Conservation (phyloP, 352 stramenopile species). For the Phytophthora megakarya region DNA sequence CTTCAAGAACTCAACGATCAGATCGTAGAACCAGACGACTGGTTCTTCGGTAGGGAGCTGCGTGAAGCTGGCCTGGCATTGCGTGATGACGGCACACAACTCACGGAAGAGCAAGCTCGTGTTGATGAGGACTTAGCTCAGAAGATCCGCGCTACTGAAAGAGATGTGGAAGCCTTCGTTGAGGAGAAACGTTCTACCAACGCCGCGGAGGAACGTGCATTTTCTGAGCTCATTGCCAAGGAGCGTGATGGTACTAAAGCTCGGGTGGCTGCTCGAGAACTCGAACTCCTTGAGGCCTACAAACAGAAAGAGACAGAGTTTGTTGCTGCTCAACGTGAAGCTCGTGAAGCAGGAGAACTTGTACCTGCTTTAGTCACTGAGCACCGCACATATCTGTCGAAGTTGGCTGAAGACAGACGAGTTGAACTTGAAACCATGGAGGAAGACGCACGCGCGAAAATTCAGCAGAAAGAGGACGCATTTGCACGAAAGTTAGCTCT, state of each 20-base stretch:
- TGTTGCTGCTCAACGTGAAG: constrained; percentile 65
- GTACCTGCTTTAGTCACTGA: constrained; percentile 71
- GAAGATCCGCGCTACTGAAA: constrained; percentile 82
- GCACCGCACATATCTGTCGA: constrained; percentile 80
- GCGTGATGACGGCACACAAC: constrained; percentile 55
- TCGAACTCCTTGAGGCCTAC: constrained; percentile 76
- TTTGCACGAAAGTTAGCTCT: constrained; percentile 84
- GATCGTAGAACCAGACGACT: constrained; percentile 93
- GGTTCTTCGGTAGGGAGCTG: constrained; percentile 91
- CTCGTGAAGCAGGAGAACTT: constrained; percentile 63
- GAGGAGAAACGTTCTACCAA: constrained; percentile 73
- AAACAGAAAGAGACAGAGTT: constrained; percentile 83
- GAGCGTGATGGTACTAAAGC: constrained; percentile 53
- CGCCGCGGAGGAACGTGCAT: constrained; percentile 53
- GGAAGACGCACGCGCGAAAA: constrained; percentile 38
- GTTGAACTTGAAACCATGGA: constrained; percentile 65
- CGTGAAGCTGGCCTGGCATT: constrained; percentile 78
- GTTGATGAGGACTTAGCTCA: constrained; percentile 82
- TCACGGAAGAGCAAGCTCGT: constrained; percentile 58
- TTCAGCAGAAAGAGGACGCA: constrained; percentile 68
- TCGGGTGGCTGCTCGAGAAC: constrained; percentile 66
- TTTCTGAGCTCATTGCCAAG: constrained; percentile 66
- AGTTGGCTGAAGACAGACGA: constrained; percentile 79
- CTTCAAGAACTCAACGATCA: constrained; percentile 65
- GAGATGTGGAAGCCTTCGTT: constrained; percentile 80